Percentiles rank a stretch among this genome's conserved stretches.
Evolutionary conservation across 2,329 filamentous ascomycete genomes (phyloP).

Genomic region (Colletotrichum lindemuthianum): DNA sequence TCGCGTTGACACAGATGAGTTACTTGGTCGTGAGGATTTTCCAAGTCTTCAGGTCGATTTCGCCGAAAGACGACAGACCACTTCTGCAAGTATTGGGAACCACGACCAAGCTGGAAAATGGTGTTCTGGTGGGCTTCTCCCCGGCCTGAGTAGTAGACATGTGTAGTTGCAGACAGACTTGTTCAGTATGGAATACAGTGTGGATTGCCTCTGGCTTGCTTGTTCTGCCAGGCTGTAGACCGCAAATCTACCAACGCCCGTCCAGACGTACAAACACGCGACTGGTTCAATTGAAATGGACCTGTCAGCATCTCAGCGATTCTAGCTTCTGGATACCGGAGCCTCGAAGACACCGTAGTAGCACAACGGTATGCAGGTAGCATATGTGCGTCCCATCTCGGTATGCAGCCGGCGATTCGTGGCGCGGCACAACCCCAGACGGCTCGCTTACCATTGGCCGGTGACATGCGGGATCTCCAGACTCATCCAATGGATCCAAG

Average conservation of each 20-base stretch:
- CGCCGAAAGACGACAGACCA: slow-evolving; percentile 41
- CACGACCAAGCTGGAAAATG: slow-evolving; percentile 41
- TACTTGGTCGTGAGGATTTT: slow-evolving; percentile 49
- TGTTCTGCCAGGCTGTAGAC: too few relatives aligned
- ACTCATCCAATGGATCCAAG: slow-evolving; percentile 10
- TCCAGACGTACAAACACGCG: too few relatives aligned
- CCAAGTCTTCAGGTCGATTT: slow-evolving; percentile 45
- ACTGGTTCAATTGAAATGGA: too few relatives aligned
- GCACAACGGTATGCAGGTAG: slow-evolving; percentile 14
- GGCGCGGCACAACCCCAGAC: slow-evolving; percentile 24
- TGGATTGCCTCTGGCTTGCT: too few relatives aligned
- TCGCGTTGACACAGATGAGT: slow-evolving; percentile 50
- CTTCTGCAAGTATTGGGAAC: slow-evolving; percentile 40
- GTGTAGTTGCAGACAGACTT: neutral
- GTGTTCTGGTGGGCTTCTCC: slow-evolving; percentile 42
- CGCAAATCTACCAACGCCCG: too few relatives aligned
- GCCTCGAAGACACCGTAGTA: slow-evolving; percentile 12
- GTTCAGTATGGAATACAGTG: too few relatives aligned
- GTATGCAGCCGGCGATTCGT: slow-evolving; percentile 20
- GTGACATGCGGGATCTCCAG: slow-evolving; percentile 26
- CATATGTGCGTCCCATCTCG: slow-evolving; percentile 23
- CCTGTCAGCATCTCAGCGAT: neutral
- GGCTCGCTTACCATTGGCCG: slow-evolving; percentile 7
- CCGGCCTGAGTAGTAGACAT: slow-evolving; percentile 24
- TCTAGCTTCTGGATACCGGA: neutral